Evolutionary conservation across 139 green algal genomes (phyloP).

Genomic region (Chlorella ohadii): DNA sequence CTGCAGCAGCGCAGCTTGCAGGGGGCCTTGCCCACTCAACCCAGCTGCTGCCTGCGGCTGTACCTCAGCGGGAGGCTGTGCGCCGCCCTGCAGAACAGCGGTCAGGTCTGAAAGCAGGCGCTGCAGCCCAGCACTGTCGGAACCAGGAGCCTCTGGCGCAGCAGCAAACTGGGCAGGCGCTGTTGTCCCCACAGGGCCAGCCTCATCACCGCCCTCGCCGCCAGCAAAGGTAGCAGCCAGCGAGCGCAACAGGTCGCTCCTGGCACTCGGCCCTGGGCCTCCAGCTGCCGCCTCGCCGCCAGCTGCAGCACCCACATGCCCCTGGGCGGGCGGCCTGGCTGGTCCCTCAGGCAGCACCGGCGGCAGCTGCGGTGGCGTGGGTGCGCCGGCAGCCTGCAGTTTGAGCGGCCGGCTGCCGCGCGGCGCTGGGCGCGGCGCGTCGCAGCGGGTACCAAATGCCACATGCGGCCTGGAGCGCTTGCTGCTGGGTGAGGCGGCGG

Average conservation of each 20-base stretch:
- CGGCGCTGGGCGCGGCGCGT: neutral
- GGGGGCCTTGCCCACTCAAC: neutral
- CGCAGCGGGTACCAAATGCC: slow-evolving; percentile 21
- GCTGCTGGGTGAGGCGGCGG: neutral
- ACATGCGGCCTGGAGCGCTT: slow-evolving; percentile 17
- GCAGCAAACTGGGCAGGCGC: too few relatives aligned
- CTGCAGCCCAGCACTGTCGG: neutral
- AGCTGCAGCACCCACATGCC: neutral
- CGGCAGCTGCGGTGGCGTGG: slow-evolving; percentile 3
- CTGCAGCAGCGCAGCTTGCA: neutral
- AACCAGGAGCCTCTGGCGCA: neutral
- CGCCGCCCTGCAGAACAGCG: neutral
- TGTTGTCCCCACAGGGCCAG: neutral
- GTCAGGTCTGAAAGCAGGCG: neutral
- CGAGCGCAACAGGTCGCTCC: slow-evolving; percentile 8
- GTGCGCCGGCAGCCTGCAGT: neutral
- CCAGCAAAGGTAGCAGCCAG: slow-evolving; percentile 3
- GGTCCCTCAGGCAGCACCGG: neutral
- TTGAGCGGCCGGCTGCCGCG: neutral
- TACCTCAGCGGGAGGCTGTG: neutral
- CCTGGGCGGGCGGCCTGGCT: neutral
- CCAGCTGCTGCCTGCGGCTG: neutral
- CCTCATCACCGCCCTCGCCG: neutral
- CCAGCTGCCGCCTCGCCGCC: neutral
- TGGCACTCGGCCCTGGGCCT: neutral